Evolutionary conservation across 148 eudicot genomes (phyloP), one percentile per base, ranked within the genome.

Genomic region (Drosera capensis): DNA sequence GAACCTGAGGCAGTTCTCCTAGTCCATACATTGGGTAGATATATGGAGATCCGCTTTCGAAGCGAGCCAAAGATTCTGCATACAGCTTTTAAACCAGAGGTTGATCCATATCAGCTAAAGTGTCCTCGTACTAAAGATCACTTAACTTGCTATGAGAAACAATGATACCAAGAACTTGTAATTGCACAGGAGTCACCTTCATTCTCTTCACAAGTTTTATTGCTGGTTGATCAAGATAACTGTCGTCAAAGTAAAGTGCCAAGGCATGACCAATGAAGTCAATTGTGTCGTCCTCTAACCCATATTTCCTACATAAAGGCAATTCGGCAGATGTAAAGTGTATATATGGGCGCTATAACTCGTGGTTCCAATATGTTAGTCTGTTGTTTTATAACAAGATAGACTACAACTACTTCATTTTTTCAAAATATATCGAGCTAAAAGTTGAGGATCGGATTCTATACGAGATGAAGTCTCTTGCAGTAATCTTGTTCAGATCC

Each of bases 1-100:
- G 5, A 46, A 77, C 84, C 79, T 82, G 94, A 55, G 87, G 94
- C 64, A 78, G 34, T 54, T 86, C 95, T 65, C 99, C 99, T 1
- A 90, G 78, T 40, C 99, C 99, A 56, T 90, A 90, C 56, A 84
- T 48, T 7, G 99, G 95, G 55, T 90, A 90, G 18, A 90, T 90
- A 59, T 90, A 90, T 51, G 99, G 99, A 37, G 99, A 90, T 56
- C 82, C 85, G 65, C 85, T 75, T 41, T 75, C 80, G 52, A 84
- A 90, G 37, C 99, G 99, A 31, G 94, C 82, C 62, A 83, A 54
- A 3, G 87, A 83, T 49, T 78, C 84, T 52, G 84, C 87, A 48
- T 83, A 83, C 15, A 83, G 66, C 94, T 83, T 43, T 56, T 4
- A 30, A 43, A 57, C 35, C 28, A 53, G 51, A 54, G 26, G 9